Percentiles rank a stretch among this genome's conserved stretches.
phyloP scores from a whole-genome alignment of 2,329 filamentous ascomycete species.

The Monilinia laxa region DNA sequence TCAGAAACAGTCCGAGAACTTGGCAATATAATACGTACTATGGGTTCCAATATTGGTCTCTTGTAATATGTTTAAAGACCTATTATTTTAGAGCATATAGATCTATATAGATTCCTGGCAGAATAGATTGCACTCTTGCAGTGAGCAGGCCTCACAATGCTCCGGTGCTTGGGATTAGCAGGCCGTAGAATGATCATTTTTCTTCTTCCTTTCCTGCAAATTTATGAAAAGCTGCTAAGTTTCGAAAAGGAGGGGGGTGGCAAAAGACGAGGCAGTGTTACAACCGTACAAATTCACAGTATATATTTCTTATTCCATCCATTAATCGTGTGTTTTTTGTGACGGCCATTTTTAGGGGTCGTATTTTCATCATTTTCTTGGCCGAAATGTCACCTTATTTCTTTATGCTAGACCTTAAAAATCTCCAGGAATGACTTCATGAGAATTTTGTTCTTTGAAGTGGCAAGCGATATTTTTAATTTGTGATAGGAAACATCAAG shows the following conservation, averaged over 20 bases:
- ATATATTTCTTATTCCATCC: background rate
- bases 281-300: background rate
- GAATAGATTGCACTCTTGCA: background rate
- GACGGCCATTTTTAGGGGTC: too few species aligned
- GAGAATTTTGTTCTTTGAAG: background rate
- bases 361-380: background rate
- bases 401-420: background rate
- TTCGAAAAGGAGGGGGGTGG: background rate
- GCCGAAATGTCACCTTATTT: background rate
- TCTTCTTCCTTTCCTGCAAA: background rate
- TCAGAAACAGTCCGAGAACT: conserved; percentile 42
- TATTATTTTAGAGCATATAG: background rate
- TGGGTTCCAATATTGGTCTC: conserved; percentile 28
- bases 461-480: background rate
- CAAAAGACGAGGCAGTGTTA: background rate
- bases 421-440: background rate
- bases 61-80: background rate
- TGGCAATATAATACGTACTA: conserved; percentile 31
- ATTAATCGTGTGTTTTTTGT: background rate
- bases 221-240: background rate
- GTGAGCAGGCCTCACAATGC: conserved; percentile 9
- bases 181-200: background rate
- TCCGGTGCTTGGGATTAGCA: background rate
- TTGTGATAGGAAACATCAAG: background rate
- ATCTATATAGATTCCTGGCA: background rate